Percentiles rank a stretch among this genome's conserved stretches.
Conservation (phyloP, 1,284 basidiomycete genomes). For the Leccinum griseonigrum region DNA sequence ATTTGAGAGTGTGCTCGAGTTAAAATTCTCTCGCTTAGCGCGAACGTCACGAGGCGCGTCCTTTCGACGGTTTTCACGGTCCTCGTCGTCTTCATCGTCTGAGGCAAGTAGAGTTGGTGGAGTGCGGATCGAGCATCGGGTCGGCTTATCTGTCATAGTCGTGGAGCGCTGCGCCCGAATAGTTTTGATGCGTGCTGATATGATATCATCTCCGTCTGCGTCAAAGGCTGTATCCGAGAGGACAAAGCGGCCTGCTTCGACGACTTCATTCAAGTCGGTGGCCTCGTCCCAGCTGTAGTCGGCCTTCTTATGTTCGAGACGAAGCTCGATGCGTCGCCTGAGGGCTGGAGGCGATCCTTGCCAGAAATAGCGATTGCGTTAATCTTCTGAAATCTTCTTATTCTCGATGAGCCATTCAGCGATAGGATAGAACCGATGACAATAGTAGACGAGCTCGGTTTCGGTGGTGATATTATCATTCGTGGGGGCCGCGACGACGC, state of each 20-base stretch:
- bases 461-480: slow-evolving; percentile 8
- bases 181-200: not conserved
- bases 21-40: not conserved
- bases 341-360: not conserved
- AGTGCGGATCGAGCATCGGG: not conserved
- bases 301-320: not conserved
- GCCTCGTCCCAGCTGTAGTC: not conserved
- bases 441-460: slow-evolving; percentile 7
- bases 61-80: not conserved
- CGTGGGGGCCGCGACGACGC: not conserved
- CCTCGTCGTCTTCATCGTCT: not conserved
- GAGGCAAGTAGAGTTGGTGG: not conserved
- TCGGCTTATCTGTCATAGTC: not conserved
- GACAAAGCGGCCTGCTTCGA: not conserved
- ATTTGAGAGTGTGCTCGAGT: not conserved
- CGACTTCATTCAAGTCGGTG: not conserved
- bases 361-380: not conserved
- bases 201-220: not conserved
- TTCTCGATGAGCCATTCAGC: slow-evolving; percentile 11
- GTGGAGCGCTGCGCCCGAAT: not conserved
- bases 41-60: not conserved
- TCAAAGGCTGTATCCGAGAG: not conserved
- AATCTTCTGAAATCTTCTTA: slow-evolving; percentile 3
- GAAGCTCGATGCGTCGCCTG: not conserved
- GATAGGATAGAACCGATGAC: slow-evolving; percentile 1